Evolutionary conservation across 73 alveolate species (phyloP).

Genomic region (Paramecium bursaria): DNA sequence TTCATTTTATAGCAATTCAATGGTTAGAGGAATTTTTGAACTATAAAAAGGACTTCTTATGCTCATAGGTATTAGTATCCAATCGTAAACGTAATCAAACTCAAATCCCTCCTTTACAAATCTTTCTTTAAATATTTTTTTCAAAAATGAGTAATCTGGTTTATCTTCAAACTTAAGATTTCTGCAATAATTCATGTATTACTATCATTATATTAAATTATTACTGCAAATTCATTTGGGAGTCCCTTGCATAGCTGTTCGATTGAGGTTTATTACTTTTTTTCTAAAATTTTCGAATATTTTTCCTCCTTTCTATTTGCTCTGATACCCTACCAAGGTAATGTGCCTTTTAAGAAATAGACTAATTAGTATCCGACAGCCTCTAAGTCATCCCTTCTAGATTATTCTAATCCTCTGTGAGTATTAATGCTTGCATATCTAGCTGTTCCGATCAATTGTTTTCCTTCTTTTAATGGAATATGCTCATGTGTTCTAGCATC

Average conservation of each 20-base stretch:
- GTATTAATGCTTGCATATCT: constrained; percentile 82
- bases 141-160: constrained; percentile 85
- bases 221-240: constrained; percentile 32
- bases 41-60: constrained; percentile 67
- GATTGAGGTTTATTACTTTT: constrained; percentile 84
- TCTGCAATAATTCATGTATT: constrained; percentile 75
- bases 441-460: constrained; percentile 79
- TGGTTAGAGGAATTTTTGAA: constrained; percentile 63
- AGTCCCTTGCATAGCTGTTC: constrained; percentile 86
- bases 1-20: constrained; percentile 67
- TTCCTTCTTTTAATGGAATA: constrained; percentile 71
- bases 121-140: constrained; percentile 77
- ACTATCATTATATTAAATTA: not conserved
- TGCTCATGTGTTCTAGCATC: constrained; percentile 74
- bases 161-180: constrained; percentile 83
- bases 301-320: constrained; percentile 93
- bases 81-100: constrained; percentile 75
- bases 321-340: constrained; percentile 97
- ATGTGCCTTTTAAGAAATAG: constrained; percentile 75
- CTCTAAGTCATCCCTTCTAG: constrained; percentile 88
- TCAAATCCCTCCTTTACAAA: constrained; percentile 76
- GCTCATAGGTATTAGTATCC: constrained; percentile 73
- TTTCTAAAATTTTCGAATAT: constrained; percentile 86
- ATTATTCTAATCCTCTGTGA: constrained; percentile 86
- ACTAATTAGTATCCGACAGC: constrained; percentile 82